Conservation (phyloP, 2,329 filamentous ascomycete genomes). For the Xylaria arbuscula region DNA sequence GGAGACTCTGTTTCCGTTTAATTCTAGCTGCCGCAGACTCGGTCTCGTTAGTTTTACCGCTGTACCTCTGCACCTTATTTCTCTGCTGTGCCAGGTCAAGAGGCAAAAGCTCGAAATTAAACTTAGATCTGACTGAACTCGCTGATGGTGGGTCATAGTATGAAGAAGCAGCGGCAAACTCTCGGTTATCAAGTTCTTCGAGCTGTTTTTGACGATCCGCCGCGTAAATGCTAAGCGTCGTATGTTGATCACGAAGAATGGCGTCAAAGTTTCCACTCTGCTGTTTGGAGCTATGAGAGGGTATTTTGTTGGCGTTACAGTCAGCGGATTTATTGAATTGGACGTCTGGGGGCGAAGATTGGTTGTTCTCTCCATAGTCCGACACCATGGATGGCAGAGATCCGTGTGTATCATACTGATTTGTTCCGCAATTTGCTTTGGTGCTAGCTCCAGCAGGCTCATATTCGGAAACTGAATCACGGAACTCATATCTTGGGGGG, state of each 20-base stretch:
- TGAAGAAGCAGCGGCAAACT: slow-evolving; percentile 29
- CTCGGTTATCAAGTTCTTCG: slow-evolving; percentile 9
- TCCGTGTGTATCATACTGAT: slow-evolving; percentile 18
- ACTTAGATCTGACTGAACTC: slow-evolving; percentile 40
- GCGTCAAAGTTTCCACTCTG: not conserved
- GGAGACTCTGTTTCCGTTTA: slow-evolving; percentile 32
- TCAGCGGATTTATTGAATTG: slow-evolving; percentile 19
- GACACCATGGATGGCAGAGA: slow-evolving; percentile 18
- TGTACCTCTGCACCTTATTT: slow-evolving; percentile 45
- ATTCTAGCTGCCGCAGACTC: slow-evolving; percentile 35
- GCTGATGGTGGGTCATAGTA: slow-evolving; percentile 31
- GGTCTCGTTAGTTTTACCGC: slow-evolving; percentile 44
- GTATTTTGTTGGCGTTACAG: slow-evolving; percentile 11
- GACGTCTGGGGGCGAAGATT: slow-evolving; percentile 1
- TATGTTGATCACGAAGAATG: slow-evolving; percentile 1
- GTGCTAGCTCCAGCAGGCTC: slow-evolving; percentile 32
- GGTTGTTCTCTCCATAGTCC: slow-evolving; percentile 3
- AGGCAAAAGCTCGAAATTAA: slow-evolving; percentile 46
- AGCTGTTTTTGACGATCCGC: slow-evolving; percentile 13
- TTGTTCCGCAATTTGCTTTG: slow-evolving; percentile 32
- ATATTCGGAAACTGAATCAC: slow-evolving; percentile 48
- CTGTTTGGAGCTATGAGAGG: not conserved
- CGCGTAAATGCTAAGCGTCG: slow-evolving; percentile 15
- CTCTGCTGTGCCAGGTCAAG: slow-evolving; percentile 43
- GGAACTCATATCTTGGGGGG: slow-evolving; percentile 46